A percentile compares a stretch with the other conserved stretches of the same genome.
Evolutionary conservation across 78 protist genomes (phyloP).

Genomic region (Bodo saltans): DNA sequence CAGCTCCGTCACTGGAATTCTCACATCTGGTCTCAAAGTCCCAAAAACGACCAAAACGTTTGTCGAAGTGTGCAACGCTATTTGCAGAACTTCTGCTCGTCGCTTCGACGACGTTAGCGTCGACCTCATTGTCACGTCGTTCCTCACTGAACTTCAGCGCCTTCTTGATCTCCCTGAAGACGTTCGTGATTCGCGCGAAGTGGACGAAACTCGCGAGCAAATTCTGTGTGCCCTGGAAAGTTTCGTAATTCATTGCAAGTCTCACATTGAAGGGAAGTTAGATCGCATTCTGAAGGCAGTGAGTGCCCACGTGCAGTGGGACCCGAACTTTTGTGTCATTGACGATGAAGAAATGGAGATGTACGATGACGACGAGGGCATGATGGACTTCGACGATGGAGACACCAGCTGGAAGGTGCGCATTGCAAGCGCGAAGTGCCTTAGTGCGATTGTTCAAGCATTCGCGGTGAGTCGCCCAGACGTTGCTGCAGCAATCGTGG

Average conservation of each 20-base stretch:
- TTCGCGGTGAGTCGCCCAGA: constrained; percentile 69
- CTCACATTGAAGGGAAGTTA: constrained; percentile 49
- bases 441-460: constrained; percentile 49
- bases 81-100: constrained; percentile 8
- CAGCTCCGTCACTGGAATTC: not conserved
- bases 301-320: constrained; percentile 55
- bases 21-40: not conserved
- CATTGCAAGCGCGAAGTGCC: constrained; percentile 61
- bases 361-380: constrained; percentile 53
- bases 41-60: not conserved
- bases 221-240: constrained; percentile 64
- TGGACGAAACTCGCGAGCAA: constrained; percentile 75
- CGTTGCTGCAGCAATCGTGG: constrained; percentile 3
- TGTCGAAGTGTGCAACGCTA: constrained; percentile 28
- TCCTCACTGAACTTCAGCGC: not conserved
- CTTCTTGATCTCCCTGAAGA: constrained; percentile 11
- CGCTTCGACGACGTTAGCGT: constrained; percentile 14
- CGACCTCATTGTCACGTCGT: constrained; percentile 25
- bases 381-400: constrained; percentile 76
- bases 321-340: constrained; percentile 78
- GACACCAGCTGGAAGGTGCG: constrained; percentile 90
- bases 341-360: constrained; percentile 13
- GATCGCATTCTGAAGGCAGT: constrained; percentile 38
- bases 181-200: constrained; percentile 51
- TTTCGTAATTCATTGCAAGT: constrained; percentile 59